Conservation (phyloP, 257 asterid species). For the Solanum peruvianum region DNA sequence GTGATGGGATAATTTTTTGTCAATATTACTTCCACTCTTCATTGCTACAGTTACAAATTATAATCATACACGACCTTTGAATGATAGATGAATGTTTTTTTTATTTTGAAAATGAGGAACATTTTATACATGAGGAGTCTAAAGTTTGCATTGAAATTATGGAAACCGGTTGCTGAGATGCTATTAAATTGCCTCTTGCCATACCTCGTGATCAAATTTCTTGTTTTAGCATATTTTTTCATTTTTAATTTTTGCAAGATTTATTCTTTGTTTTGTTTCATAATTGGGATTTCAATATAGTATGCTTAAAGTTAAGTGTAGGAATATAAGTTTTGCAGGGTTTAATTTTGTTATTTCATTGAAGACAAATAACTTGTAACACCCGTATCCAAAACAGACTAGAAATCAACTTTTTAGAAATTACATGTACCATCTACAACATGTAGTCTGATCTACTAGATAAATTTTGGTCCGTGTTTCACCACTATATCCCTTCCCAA, state of each 20-base stretch:
- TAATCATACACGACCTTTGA: too few species aligned
- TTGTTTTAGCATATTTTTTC: not conserved
- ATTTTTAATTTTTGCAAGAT: not conserved
- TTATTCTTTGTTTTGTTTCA: not conserved
- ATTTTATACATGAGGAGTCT: not conserved
- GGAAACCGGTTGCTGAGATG: not conserved
- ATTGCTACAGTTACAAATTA: too few species aligned
- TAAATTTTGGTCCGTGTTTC: too few species aligned
- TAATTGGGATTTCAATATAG: not conserved
- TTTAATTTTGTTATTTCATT: not conserved
- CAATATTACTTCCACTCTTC: too few species aligned
- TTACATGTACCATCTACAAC: too few species aligned
- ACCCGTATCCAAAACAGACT: not conserved
- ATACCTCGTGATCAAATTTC: not conserved
- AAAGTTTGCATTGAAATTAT: not conserved
- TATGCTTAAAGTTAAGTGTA: not conserved
- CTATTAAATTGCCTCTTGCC: not conserved
- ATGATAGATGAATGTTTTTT: too few species aligned
- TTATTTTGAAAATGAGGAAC: too few species aligned
- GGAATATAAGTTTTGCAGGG: not conserved
- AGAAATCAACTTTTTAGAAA: not conserved
- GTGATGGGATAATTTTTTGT: too few species aligned
- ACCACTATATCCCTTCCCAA: too few species aligned
- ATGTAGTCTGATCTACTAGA: too few species aligned
- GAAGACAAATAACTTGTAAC: not conserved